A percentile compares a stretch with the other conserved stretches of the same genome.
Evolutionary conservation across 345 rosid genomes (phyloP).

Genomic region (Euphorbia pulcherrima): DNA sequence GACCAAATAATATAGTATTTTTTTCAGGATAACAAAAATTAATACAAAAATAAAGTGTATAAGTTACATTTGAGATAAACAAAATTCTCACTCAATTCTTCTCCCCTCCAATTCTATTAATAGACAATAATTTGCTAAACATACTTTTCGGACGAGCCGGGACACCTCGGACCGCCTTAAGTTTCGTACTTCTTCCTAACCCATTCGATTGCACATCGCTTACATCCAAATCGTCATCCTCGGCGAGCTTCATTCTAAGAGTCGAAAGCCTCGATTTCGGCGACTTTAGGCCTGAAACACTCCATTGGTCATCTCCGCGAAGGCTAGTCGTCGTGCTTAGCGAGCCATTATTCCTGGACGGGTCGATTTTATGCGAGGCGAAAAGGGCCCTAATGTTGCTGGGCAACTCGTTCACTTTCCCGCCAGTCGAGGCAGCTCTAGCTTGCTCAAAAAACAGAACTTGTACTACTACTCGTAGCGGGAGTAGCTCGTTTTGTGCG

Average conservation of each 20-base stretch:
- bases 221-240: conserved; percentile 66
- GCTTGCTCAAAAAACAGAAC: conserved; percentile 96
- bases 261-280: conserved; percentile 68
- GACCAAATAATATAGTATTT: conserved; percentile 33
- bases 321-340: conserved; percentile 67
- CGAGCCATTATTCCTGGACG: conserved; percentile 60
- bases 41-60: conserved; percentile 10
- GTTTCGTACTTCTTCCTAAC: conserved; percentile 52
- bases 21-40: conserved; percentile 17
- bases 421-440: conserved; percentile 62
- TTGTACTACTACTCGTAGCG: conserved; percentile 87
- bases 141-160: conserved; percentile 50
- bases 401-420: conserved; percentile 70
- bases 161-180: conserved; percentile 71
- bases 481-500: conserved; percentile 86
- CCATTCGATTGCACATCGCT: conserved; percentile 51
- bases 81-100: conserved; percentile 41
- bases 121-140: conserved; percentile 44
- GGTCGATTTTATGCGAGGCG: conserved; percentile 63
- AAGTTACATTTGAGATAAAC: conserved; percentile 30
- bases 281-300: conserved; percentile 83
- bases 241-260: conserved; percentile 74
- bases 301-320: conserved; percentile 79
- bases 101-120: conserved; percentile 40
- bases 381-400: conserved; percentile 82